Conservation (phyloP, 2,329 filamentous ascomycete genomes). For the Rhynchosporium secalis region DNA sequence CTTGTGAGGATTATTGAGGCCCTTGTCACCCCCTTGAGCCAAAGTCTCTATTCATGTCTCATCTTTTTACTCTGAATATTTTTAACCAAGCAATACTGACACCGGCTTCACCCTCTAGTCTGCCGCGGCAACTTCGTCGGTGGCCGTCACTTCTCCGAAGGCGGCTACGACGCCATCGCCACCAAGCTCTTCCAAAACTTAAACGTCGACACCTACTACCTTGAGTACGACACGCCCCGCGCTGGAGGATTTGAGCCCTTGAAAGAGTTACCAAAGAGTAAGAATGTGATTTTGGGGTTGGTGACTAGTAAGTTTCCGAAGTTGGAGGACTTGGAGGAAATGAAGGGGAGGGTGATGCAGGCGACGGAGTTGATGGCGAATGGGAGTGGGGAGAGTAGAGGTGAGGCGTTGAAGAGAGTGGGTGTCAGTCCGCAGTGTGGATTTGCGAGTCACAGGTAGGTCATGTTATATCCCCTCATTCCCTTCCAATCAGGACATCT, state of each 20-base stretch:
- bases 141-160: slow-evolving; percentile 65
- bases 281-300: slow-evolving; percentile 64
- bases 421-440: slow-evolving; percentile 71
- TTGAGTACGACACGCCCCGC: slow-evolving; percentile 64
- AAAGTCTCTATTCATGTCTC: too few species aligned
- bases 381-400: slow-evolving; percentile 61
- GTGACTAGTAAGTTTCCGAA: slow-evolving; percentile 63
- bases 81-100: too few species aligned
- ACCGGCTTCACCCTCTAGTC: slow-evolving; percentile 38
- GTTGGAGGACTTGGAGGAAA: slow-evolving; percentile 63
- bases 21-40: too few species aligned
- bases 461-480: too few species aligned
- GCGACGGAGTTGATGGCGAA: slow-evolving; percentile 70
- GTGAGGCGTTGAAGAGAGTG: slow-evolving; percentile 69
- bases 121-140: slow-evolving; percentile 70
- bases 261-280: slow-evolving; percentile 58
- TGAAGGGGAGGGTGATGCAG: slow-evolving; percentile 57
- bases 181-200: slow-evolving; percentile 64
- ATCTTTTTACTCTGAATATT: too few species aligned
- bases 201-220: slow-evolving; percentile 66
- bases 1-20: too few species aligned
- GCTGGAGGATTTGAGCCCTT: slow-evolving; percentile 67
- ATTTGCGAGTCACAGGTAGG: slow-evolving; percentile 44
- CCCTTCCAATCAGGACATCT: too few species aligned
- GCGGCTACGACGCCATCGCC: slow-evolving; percentile 66